These are phyloP conservation scores for Scortechinia acanthostroma DNA, from an alignment of 2,329 filamentous ascomycete species.

Conservation along the genomic window DNA sequence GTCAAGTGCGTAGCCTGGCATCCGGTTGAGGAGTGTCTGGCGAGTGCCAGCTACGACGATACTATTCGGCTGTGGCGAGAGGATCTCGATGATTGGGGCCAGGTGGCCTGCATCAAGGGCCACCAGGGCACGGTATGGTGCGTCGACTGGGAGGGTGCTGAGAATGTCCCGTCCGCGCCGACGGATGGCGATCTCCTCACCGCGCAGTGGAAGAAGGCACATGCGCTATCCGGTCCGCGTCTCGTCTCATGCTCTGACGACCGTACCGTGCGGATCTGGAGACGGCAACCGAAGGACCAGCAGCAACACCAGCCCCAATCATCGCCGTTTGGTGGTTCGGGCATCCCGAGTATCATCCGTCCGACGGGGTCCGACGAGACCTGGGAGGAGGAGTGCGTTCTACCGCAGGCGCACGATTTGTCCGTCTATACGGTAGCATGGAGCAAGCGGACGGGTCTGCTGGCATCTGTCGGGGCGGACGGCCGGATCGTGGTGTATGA, in stretches of 20 bases:
- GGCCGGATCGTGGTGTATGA: slow-evolving; percentile 54
- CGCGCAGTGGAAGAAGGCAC: neutral
- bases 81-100: slow-evolving; percentile 64
- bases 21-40: slow-evolving; percentile 41
- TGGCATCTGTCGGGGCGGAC: slow-evolving; percentile 59
- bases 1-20: slow-evolving; percentile 66
- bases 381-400: slow-evolving; percentile 46
- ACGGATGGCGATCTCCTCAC: slow-evolving; percentile 8
- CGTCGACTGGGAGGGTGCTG: slow-evolving; percentile 32
- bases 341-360: slow-evolving; percentile 50
- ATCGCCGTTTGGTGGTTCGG: slow-evolving; percentile 10
- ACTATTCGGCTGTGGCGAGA: slow-evolving; percentile 59
- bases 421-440: slow-evolving; percentile 58
- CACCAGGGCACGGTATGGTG: slow-evolving; percentile 60
- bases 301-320: slow-evolving; percentile 12
- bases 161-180: neutral
- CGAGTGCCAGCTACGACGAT: slow-evolving; percentile 61
- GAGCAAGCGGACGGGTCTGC: slow-evolving; percentile 47
- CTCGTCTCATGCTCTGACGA: slow-evolving; percentile 58
- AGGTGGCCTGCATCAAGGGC: slow-evolving; percentile 46
- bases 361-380: slow-evolving; percentile 49
- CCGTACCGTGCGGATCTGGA: slow-evolving; percentile 50
- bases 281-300: slow-evolving; percentile 29
- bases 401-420: slow-evolving; percentile 49
- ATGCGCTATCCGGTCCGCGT: slow-evolving; percentile 15